phyloP scores from a whole-genome alignment of 2,329 filamentous ascomycete species.

The Berkeleyomyces basicola region DNA sequence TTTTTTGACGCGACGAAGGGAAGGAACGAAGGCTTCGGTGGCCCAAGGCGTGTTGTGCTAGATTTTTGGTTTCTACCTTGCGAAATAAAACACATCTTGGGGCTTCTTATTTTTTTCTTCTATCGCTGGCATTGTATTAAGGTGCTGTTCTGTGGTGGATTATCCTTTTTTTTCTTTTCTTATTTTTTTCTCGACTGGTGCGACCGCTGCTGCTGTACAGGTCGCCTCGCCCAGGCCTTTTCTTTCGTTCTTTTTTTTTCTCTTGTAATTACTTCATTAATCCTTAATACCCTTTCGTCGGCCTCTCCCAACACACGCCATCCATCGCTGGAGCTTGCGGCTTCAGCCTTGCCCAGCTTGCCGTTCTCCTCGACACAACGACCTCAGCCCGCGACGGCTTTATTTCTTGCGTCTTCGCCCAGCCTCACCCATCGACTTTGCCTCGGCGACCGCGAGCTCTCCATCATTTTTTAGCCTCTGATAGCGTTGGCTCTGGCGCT shows the following conservation, averaged over 20 bases:
- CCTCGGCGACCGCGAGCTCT: not conserved
- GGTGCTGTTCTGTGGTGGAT: not conserved
- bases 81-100: not conserved
- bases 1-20: conserved; percentile 1
- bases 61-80: not conserved
- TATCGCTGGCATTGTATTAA: not conserved
- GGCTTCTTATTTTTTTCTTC: not conserved
- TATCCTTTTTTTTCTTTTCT: not conserved
- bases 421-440: no score
- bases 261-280: not conserved
- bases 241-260: not conserved
- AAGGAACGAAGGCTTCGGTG: not conserved
- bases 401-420: no score
- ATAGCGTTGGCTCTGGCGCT: conserved; percentile 3
- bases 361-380: no score
- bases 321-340: not conserved
- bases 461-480: not conserved
- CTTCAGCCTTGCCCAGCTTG: not conserved
- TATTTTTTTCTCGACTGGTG: not conserved
- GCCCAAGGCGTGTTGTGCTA: not conserved
- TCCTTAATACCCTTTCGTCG: not conserved
- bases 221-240: not conserved
- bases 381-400: no score
- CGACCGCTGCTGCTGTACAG: not conserved
- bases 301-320: not conserved